Base-by-base conservation (phyloP, 345 rosid genomes). In the Raphanus sativus region DNA sequence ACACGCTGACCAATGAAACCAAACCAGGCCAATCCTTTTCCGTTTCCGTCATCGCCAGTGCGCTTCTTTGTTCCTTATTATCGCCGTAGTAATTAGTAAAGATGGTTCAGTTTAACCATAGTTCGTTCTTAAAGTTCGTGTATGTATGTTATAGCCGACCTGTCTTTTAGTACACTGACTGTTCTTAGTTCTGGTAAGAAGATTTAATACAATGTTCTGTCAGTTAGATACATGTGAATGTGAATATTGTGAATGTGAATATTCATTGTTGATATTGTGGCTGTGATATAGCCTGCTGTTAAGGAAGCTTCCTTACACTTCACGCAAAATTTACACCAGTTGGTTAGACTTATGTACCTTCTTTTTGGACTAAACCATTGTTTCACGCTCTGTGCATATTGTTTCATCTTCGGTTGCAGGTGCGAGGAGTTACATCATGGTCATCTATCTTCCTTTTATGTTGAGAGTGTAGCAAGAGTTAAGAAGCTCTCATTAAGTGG, bases 381-480 rank as follows among this genome's bases (percentile, higher is more conserved):
- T 93, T 92, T 21, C 21, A 21, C 45, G 63, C 58, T 77, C 10
- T 5, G 2, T 54, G 40, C 29, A 13, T 67, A 60, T 34, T 70
- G 36, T 33, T 30, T 69, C 15, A 30, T 74, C 32, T 3, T 62
- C 68, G 54, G 75, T 61, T 77, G 71, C 81, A 91, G 98, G 86
- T 91, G 16, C 12, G 84, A 55, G 96, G 98, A 32, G 85, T 95
- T 63, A 86, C 29, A 28, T 28, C 91, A 75, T 89, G 96, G 96
- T 89, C 96, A 48, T 86, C 87, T 4, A 74, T 89, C 25, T 91
- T 89, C 75, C 28, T 88, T 89, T 77, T 91, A 92, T 15, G 86
- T 88, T 34, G 98, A 95, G 87, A 92, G 97, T 78, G 91, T 92
- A 71, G 98, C 97, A 58, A 89, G 98, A 84, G 99, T 91, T 30